These are phyloP conservation scores for Peronospora belbahrii DNA, from an alignment of 352 stramenopile genomes.

Conservation along the genomic window DNA sequence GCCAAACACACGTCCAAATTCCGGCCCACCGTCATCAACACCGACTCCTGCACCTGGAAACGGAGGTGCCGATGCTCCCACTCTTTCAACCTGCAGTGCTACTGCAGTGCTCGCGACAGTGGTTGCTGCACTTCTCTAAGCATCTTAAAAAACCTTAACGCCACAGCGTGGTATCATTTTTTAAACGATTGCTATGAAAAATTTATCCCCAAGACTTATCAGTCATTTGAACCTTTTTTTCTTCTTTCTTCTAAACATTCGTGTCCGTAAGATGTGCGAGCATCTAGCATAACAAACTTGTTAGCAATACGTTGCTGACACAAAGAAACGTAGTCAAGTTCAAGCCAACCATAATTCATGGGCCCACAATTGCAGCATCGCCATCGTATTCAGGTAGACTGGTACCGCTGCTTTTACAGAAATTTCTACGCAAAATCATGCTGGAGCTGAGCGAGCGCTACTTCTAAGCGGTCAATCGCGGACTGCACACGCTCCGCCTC, in stretches of 20 bases:
- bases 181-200: too few relatives aligned
- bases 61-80: conserved; percentile 1
- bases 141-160: not conserved
- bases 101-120: conserved; percentile 10
- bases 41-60: conserved; percentile 8
- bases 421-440: conserved; percentile 33
- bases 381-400: conserved; percentile 15
- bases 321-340: not conserved
- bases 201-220: not conserved
- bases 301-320: not conserved
- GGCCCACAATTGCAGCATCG: conserved; percentile 8
- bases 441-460: conserved; percentile 58
- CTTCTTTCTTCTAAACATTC: not conserved
- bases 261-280: not conserved
- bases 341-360: not conserved
- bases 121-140: conserved; percentile 17
- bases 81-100: conserved; percentile 10
- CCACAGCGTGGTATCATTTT: conserved; percentile 1
- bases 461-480: conserved; percentile 49
- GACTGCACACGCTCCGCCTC: conserved; percentile 42
- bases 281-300: not conserved
- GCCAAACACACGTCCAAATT: not conserved
- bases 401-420: conserved; percentile 7
- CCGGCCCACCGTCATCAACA: conserved; percentile 1
- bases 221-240: not conserved